Evolutionary conservation across 768 basidiomycete genomes (phyloP), one percentile per base, ranked within the genome.

Genomic region (Leucocoprinus leucothites): DNA sequence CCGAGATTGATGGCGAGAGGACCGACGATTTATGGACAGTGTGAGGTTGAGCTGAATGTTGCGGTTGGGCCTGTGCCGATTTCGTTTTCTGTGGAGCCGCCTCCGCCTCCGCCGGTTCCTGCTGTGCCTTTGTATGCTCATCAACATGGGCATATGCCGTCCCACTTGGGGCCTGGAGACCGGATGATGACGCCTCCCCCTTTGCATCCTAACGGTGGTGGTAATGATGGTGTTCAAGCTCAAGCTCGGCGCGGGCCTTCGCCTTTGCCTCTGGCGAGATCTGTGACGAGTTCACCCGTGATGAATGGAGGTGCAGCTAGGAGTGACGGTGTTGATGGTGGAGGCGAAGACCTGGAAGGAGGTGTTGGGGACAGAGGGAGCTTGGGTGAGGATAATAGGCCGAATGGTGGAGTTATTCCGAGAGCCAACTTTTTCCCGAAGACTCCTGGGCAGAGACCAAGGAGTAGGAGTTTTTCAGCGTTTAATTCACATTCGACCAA

Each of bases 381-480:
- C 35, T 35, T 35, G 40, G 16, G 11, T 31, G 31, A 31, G 31
- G 31, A 11, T 31, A 25, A 6, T 16, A 25, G 45, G 25, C 16
- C 7, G 25, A 24, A 22, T 28, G 22, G 57, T 60, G 36, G 67
- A 1, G 65, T 63, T 3, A 74, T 87, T 24, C 85, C 80, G 0
- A 68, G 86, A 13, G 74, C 85, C 0, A 85, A 86, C 45, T 89
- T 91, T 62, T 75, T 82, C 54, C 87, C 89, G 0, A 77, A 77
- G 53, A 73, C 72, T 8, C 73, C 75, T 6, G 74, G 74, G 2
- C 61, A 72, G 8, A 71, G 90, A 4, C 91, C 90, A 3, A 67
- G 89, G 48, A 90, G 87, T 19, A 71, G 87, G 61, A 91, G 89
- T 58, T 92, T 92, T 64, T 91, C 89, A 8, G 86, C 82, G 2